These are phyloP conservation scores for Isabelozyma heimii DNA, from an alignment of 805 yeast species.

Conservation along the genomic window DNA sequence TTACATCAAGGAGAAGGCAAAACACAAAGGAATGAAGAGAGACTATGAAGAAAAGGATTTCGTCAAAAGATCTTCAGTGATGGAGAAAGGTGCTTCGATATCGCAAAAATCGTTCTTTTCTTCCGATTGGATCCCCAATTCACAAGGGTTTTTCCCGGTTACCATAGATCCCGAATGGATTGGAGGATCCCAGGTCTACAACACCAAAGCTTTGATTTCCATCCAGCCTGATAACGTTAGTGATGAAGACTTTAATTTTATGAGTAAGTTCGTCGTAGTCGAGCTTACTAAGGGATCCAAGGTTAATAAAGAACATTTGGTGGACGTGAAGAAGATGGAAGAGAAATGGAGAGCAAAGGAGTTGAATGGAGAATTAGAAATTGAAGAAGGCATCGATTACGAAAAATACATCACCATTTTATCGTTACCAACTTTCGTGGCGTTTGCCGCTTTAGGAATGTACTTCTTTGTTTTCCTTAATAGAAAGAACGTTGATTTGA, in stretches of 20 bases:
- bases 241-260: slow-evolving; percentile 64
- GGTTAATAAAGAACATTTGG: slow-evolving; percentile 47
- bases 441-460: slow-evolving; percentile 59
- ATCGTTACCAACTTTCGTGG: slow-evolving; percentile 66
- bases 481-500: slow-evolving; percentile 40
- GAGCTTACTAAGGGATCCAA: slow-evolving; percentile 51
- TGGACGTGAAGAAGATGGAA: slow-evolving; percentile 40
- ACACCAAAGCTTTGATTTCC: slow-evolving; percentile 58
- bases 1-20: slow-evolving; percentile 53
- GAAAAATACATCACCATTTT: slow-evolving; percentile 62
- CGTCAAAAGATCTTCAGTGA: slow-evolving; percentile 28
- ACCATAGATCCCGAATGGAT: slow-evolving; percentile 66
- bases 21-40: slow-evolving; percentile 57
- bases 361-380: slow-evolving; percentile 21
- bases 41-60: slow-evolving; percentile 19
- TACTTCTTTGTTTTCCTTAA: slow-evolving; percentile 61
- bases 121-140: slow-evolving; percentile 67
- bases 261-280: slow-evolving; percentile 41
- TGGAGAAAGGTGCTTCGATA: slow-evolving; percentile 38
- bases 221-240: slow-evolving; percentile 68
- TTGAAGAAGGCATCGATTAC: slow-evolving; percentile 48
- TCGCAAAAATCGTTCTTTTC: slow-evolving; percentile 51
- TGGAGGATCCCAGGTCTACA: slow-evolving; percentile 36
- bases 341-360: slow-evolving; percentile 21
- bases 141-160: slow-evolving; percentile 63